Evolutionary conservation across 2,329 filamentous ascomycete species (phyloP), one percentile per base, ranked within the genome.

Genomic region (Alternaria conjuncta): DNA sequence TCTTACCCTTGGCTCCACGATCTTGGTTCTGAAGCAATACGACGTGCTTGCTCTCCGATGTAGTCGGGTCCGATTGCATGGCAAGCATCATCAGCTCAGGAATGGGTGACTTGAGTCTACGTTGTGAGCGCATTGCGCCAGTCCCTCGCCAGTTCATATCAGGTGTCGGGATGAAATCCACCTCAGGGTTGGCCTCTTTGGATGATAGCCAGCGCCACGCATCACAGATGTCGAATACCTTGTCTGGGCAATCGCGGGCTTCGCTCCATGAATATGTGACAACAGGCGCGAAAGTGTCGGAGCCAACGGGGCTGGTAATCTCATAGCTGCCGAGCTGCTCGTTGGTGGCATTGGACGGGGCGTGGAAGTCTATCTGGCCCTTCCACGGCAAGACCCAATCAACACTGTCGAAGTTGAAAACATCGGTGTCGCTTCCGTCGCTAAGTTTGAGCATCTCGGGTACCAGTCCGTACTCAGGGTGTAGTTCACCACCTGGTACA

Each of bases 391-490:
- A 23, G 0, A 15, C 47, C 67, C 67, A 72, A 7, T 69, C 57
- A 0, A 65, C 46, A 0, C 60, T 63, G 1, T 71, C 67, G 11
- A 71, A 73, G 21, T 72, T 63, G 57, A 63, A 71, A 0, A 70
- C n/a, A 0, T 68, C 67, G 4, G 20, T 15, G 10, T 71, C 65
- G 0, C 65, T 70, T 2, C 70, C 71, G 3, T 73, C 71, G 55
- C 66, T 66, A 1, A 71, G 20, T 0, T 23, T 12, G 0, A 61
- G 56, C 36, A 69, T 58, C 0, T 61, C 50, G 0, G 70, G 70
- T 0, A 73, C 7, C n/a, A 69, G 11, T 0, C 59, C 70, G 6
- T 50, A 58, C 15, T 73, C 71, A 0, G 68, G 71, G 15, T 73
- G 68, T 0, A 61, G 9, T 3, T 63, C 57, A 2, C 71, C 70